Evolutionary conservation across 2,329 filamentous ascomycete genomes (phyloP).

Genomic region (Colletotrichum tropicicola): DNA sequence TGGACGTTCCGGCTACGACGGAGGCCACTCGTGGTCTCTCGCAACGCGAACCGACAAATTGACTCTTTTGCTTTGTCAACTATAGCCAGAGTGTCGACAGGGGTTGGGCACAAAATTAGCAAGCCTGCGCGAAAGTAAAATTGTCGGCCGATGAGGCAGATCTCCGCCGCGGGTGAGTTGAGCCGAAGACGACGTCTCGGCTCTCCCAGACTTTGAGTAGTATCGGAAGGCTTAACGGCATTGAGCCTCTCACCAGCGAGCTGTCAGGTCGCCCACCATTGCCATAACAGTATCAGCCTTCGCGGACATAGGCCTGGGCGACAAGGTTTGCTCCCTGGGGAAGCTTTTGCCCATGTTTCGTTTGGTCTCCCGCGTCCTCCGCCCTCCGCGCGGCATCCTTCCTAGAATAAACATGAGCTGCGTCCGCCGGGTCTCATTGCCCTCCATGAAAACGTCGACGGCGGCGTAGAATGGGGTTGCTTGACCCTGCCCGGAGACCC

Average conservation of each 20-base stretch:
- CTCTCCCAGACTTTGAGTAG: neutral
- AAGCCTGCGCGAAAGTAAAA: neutral
- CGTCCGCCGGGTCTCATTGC: neutral
- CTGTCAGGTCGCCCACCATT: neutral
- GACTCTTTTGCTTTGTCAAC: neutral
- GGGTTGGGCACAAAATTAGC: neutral
- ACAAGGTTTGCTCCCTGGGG: conserved; percentile 6
- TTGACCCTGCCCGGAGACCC: conserved; percentile 3
- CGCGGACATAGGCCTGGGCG: neutral
- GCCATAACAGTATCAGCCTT: neutral
- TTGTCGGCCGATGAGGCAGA: conserved; percentile 3
- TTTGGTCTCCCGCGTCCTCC: neutral
- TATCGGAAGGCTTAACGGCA: neutral
- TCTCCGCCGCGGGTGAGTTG: conserved; percentile 2
- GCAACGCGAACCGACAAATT: neutral
- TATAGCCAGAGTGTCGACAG: neutral
- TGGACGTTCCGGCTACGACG: too few relatives aligned
- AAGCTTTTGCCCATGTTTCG: conserved; percentile 30
- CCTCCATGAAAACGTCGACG: neutral
- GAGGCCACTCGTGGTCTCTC: neutral
- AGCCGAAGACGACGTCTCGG: conserved; percentile 4
- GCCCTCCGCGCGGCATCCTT: neutral
- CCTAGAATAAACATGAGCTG: neutral
- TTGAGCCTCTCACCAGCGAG: neutral
- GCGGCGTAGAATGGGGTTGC: neutral